Evolutionary conservation across 768 basidiomycete genomes (phyloP), one percentile per base, ranked within the genome.

Genomic region (Phanerochaete carnosa): DNA sequence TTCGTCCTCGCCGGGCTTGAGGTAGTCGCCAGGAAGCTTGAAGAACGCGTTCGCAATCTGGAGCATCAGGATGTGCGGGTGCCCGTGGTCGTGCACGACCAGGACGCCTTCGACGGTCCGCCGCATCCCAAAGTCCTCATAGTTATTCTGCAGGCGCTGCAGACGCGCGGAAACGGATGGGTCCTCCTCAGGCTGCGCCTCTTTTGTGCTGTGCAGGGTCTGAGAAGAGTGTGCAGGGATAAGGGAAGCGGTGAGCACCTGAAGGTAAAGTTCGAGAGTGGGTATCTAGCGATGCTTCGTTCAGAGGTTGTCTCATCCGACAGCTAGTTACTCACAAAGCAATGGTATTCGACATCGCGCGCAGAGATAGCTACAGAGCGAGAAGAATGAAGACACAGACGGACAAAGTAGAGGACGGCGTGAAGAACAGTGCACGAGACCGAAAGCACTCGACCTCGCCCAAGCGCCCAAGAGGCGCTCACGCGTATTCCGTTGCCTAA

Each of bases 11-110:
- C 94, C 92, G 1, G 96, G 96, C 70, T 94, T 94, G 61, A 99
- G 87, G 75, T 98, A 98, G 76, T 98, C 95, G n/a, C 97, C 97
- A 3, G 97, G 97, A 15, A 99, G 86, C 74, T 98, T 98, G 83
- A 98, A 98, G 75, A 98, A 99, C 16, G 95, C 94, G 73, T 97
- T 98, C 23, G 95, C 97, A 70, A 99, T 97, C 71, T 98, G 97
- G 5, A 98, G 83, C 89, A 98, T 95, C 65, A 99, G 85, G 62
- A 98, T 94, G 69, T 99, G 96, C 1, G 96, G 95, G 69, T 96
- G 94, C 0, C 95, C 96, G 66, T 98, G 95, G 72, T 98, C 95
- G 74, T 97, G 93, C 5, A 95, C 94, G 58, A 95, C 89, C 5
- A 93, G 80, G 53, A 92, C 86, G 49, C 87, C 94, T 69, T 97